Evolutionary conservation across 257 asterid species (phyloP).

Genomic region (Henckelia pumila): DNA sequence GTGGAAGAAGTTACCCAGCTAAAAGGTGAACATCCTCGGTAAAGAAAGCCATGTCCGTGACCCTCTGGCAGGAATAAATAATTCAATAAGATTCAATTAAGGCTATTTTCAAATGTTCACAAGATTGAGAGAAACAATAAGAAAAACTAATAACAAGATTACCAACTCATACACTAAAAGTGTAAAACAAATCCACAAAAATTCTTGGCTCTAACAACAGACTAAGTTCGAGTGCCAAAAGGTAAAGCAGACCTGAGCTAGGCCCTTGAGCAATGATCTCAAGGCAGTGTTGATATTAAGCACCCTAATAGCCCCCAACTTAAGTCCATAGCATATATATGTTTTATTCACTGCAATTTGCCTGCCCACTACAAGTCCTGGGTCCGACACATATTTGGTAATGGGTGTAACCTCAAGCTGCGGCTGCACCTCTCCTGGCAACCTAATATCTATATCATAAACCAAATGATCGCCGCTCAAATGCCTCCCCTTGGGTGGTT

Average conservation of each 20-base stretch:
- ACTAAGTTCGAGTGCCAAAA: not conserved
- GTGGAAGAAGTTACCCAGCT: constrained; percentile 65
- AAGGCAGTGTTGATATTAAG: constrained; percentile 90
- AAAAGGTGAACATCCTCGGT: constrained; percentile 97
- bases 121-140: not conserved
- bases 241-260: constrained; percentile 60
- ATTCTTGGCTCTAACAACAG: not conserved
- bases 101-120: constrained; percentile 9
- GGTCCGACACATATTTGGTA: constrained; percentile 92
- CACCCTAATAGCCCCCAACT: constrained; percentile 83
- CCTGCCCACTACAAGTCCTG: constrained; percentile 88
- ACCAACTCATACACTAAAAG: not conserved
- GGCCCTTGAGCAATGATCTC: constrained; percentile 93
- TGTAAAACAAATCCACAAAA: not conserved
- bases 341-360: constrained; percentile 96
- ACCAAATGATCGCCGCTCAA: constrained; percentile 59
- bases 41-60: constrained; percentile 98
- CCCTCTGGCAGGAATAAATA: constrained; percentile 68
- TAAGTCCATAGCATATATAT: constrained; percentile 88
- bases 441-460: constrained; percentile 74
- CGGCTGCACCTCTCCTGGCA: constrained; percentile 92
- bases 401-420: constrained; percentile 99
- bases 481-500: constrained; percentile 91
- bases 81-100: constrained; percentile 19
- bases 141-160: not conserved